phyloP scores from a whole-genome alignment of 345 rosid genomes.

The Noccaea bulbosa region DNA sequence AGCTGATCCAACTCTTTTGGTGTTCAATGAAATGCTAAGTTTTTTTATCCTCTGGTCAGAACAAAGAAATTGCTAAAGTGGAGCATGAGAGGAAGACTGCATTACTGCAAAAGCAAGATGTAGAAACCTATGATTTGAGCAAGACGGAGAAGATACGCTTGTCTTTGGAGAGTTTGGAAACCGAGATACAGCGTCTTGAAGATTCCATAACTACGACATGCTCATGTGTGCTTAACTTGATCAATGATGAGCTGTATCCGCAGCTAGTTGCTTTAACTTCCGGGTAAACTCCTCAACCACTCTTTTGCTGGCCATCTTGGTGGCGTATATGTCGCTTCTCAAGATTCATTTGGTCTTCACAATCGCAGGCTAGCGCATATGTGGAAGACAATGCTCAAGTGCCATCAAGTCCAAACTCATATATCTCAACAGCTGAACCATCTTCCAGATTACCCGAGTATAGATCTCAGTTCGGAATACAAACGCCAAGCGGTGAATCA shows the following conservation, averaged over 20 bases:
- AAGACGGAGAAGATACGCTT: conserved; percentile 68
- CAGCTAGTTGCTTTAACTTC: conserved; percentile 76
- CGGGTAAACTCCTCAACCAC: conserved; percentile 58
- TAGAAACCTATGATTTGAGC: conserved; percentile 53
- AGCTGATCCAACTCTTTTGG: conserved; percentile 28
- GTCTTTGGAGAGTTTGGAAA: conserved; percentile 62
- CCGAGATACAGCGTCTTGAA: conserved; percentile 56
- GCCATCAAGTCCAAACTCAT: conserved; percentile 75
- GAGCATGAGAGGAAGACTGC: conserved; percentile 72
- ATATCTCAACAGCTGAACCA: conserved; percentile 72
- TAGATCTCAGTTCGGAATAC: conserved; percentile 64
- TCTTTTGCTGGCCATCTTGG: conserved; percentile 9
- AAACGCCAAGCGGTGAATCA: conserved; percentile 78
- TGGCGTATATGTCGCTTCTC: neutral
- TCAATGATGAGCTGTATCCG: conserved; percentile 83
- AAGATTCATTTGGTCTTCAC: conserved; percentile 18
- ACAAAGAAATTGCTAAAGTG: conserved; percentile 70
- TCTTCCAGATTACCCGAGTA: conserved; percentile 51
- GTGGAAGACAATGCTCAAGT: conserved; percentile 83
- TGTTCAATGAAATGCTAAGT: conserved; percentile 2
- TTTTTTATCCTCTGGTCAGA: conserved; percentile 50
- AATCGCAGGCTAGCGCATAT: conserved; percentile 58
- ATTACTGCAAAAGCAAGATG: conserved; percentile 70
- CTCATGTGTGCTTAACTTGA: conserved; percentile 56
- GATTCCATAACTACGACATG: conserved; percentile 60